Base-by-base conservation (phyloP, 495 filamentous ascomycete species). In the Lophiostoma macrostomum region DNA sequence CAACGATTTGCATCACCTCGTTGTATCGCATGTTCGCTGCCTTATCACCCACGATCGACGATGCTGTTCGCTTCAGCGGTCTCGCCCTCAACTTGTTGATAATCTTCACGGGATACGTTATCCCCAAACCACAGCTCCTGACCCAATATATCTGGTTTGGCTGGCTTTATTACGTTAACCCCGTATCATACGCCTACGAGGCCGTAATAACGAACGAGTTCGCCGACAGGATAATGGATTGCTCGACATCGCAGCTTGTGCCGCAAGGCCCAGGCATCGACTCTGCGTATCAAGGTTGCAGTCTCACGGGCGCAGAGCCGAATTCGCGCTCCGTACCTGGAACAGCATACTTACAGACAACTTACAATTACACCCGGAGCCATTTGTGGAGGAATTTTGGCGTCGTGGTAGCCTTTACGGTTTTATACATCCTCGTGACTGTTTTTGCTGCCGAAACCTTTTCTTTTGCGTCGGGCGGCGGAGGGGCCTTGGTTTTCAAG, bases 11-110 rank as follows among this genome's bases (percentile, higher is more conserved):
- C 57, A 75, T 87, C 30, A 88, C 84, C 0, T 74, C 84, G 5
- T 54, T 89, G 23, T 89, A 86, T 60, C 80, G 86, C 12, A 88
- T 88, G 84, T 87, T 90, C 58, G 86, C 84, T 1, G 77, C 83
- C 5, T 66, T 89, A 5, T 87, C 82, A 2, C 83, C 84, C 0
- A 79, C 77, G 1, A 86, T 90, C 36, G 82, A 88, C 62, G 83
- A 86, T 39, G 85, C 86, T 3, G 81, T 88, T 32, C 76, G 84
- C 8, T 87, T 89, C 62, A 75, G 78, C 42, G 85, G 85, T 52
- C 78, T 83, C 52, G 81, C 77, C 0, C 64, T 90, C 28, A 88
- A 87, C 58, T 65, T 89, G 19, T 61, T 77, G 19, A 57, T 71
- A 40, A 82, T 88, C 32, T 81, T 66, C 59, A 74, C 72, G 1